Evolutionary conservation across 345 rosid species (phyloP), one percentile per base, ranked within the genome.

Genomic region (Aquilaria malaccensis): DNA sequence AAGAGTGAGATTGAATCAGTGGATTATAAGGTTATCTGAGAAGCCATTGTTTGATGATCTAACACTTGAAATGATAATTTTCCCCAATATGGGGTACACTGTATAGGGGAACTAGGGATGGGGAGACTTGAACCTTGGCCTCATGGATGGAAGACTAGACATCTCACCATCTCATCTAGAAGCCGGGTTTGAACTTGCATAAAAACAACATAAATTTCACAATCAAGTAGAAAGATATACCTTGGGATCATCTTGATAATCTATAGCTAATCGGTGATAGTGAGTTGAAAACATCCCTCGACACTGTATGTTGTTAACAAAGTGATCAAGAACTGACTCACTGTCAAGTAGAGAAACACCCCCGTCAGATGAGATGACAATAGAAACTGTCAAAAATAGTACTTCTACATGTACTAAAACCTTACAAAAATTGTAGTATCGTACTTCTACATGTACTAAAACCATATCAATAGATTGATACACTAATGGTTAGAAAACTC

Each of bases 221-320:
- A 37, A 37, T 3, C 43, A 37, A 37, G 22, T 53, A 72, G 33
- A 60, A 64, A 29, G 68, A 54, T 71, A 15, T 7, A 81, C 85
- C 80, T 84, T 80, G 31, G 91, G 80, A 76, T 80, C 88, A 60
- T 75, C 73, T 66, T 84, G 65, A 72, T 81, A 80, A 75, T 83
- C 85, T 66, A 89, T 70, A 55, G 98, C 86, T 79, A 93, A 70
- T 30, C 91, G 87, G 67, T 93, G 98, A 68, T 93, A 93, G 68
- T 89, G 98, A 66, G 98, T 89, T 41, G 98, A 93, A 77, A 93
- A 89, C 86, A 93, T 76, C 70, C 98, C 98, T 61, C 95, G 78
- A 54, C 98, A 93, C 45, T 77, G 79, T 76, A 85, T 94, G 64
- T 74, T 83, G 73, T 77, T 70, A 57, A 93, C 81, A 62, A 89